Evolutionary conservation across 2,329 filamentous ascomycete genomes (phyloP), one percentile per base, ranked within the genome.

Genomic region (Annulohypoxylon truncatum): DNA sequence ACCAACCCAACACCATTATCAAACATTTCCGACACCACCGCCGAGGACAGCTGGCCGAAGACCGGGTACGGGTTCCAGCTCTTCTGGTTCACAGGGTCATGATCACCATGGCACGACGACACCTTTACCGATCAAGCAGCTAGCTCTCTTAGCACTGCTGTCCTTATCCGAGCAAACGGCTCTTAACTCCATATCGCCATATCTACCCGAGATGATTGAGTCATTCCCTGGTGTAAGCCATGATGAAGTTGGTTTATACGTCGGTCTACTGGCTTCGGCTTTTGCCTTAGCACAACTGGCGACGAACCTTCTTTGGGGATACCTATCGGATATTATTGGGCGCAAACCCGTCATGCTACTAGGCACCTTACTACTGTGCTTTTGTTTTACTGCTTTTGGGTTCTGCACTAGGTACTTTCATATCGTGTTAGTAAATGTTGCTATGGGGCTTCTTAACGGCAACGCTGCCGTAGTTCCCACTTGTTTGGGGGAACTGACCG

Each of bases 381-480:
- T 84, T 10, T 97, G 93, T 75, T 97, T 98, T 76, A 78, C 91
- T 40, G 87, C 88, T 0, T 99, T 99, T 77, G 96, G 95, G 2
- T 93, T 98, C 74, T 96, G 93, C 77, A 88, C 81, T 66, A 90
- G 85, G 1, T 87, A 97, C 66, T 93, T 90, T 87, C 94, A 98
- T 77, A 90, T 96, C 2, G 85, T 98, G 12, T 69, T 93, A 13
- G 92, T 97, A 0, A 96, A 99, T 77, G 88, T 91, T 1, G 82
- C 94, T 68, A 97, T 98, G 94, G 96, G 96, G 2, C 77, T 97
- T 56, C 88, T 97, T 54, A 99, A 98, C 77, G 96, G 96, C 55
- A 99, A 99, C 74, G 94, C 96, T 28, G 95, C 93, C 3, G 90
- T 97, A 10, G 94, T 99, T 12, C 95, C 93, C 6, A 97, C 96